Evolutionary conservation across 805 yeast species (phyloP).

Genomic region (Cyberlindnera subsufficiens): DNA sequence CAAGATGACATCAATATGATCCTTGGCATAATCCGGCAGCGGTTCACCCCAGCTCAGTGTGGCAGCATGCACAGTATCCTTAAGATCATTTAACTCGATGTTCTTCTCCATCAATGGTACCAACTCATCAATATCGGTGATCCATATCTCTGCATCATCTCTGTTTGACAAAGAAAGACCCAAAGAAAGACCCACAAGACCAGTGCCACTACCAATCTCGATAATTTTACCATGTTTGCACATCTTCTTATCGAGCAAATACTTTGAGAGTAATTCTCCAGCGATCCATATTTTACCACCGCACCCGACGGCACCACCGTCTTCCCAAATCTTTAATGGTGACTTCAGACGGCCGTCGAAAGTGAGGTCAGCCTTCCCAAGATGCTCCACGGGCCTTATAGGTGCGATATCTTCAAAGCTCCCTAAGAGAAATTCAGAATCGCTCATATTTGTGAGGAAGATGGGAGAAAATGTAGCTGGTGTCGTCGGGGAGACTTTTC

Average conservation of each 20-base stretch:
- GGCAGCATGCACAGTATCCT: conserved; percentile 32
- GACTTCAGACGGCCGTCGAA: conserved; percentile 32
- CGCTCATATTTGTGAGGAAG: neutral
- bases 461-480: neutral
- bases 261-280: conserved; percentile 47
- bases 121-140: conserved; percentile 45
- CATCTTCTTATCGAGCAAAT: conserved; percentile 24
- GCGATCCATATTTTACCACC: conserved; percentile 65
- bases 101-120: conserved; percentile 43
- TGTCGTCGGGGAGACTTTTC: neutral
- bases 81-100: conserved; percentile 34
- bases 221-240: conserved; percentile 28
- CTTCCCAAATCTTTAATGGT: conserved; percentile 39
- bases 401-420: conserved; percentile 28
- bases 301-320: conserved; percentile 56
- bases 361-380: conserved; percentile 32
- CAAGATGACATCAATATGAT: conserved; percentile 37
- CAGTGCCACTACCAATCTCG: conserved; percentile 57
- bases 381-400: conserved; percentile 27
- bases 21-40: conserved; percentile 30
- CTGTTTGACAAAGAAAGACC: conserved; percentile 17
- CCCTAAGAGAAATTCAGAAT: conserved; percentile 5
- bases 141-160: conserved; percentile 26
- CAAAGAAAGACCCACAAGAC: conserved; percentile 41
- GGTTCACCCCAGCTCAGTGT: conserved; percentile 40